Conservation (phyloP, 257 asterid genomes). For the Solanum phureja region DNA sequence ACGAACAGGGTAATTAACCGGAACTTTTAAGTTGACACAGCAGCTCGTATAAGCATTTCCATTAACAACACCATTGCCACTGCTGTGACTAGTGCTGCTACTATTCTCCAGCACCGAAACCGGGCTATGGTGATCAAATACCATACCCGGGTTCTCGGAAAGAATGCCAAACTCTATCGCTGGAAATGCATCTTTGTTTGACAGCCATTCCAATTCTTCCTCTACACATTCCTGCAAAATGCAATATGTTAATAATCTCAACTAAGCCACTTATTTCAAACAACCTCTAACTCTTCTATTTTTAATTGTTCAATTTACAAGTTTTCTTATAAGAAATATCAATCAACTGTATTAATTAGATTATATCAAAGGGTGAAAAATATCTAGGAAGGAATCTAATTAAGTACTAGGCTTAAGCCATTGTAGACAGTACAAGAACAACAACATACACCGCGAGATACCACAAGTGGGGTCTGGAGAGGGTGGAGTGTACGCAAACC, state of each 20-base stretch:
- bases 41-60: constrained; percentile 36
- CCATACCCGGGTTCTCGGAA: constrained; percentile 30
- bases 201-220: constrained; percentile 80
- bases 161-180: constrained; percentile 54
- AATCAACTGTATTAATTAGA: neutral
- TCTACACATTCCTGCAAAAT: constrained; percentile 27
- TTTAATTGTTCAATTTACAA: neutral
- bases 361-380: neutral
- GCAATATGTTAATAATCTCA: neutral
- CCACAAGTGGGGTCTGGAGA: neutral
- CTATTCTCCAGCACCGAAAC: constrained; percentile 64
- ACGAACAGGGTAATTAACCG: constrained; percentile 42
- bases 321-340: neutral
- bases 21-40: constrained; percentile 46
- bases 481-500: neutral
- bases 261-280: neutral
- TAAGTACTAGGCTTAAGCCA: neutral
- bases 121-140: constrained; percentile 53
- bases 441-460: neutral
- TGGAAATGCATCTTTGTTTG: constrained; percentile 82
- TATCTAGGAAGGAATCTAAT: neutral
- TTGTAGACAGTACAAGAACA: neutral
- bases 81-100: constrained; percentile 30
- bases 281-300: neutral
- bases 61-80: constrained; percentile 14